Base-by-base conservation (phyloP, 129 eudicot species). In the Apium graveolens region DNA sequence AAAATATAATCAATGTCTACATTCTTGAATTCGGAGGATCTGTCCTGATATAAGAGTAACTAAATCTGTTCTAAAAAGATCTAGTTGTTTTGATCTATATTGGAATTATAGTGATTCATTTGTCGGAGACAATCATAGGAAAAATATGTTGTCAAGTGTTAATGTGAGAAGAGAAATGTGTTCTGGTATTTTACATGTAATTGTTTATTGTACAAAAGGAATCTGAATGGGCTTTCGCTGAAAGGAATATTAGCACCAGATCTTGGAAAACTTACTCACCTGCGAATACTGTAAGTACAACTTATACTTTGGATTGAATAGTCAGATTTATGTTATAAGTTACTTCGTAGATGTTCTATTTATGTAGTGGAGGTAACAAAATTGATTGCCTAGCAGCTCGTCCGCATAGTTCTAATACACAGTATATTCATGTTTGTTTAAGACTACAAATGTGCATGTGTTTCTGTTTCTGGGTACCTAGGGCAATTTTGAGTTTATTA, bases 201-300 rank as follows among this genome's bases (percentile, higher is more conserved):
- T 73, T 32, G 68, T n/a, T 78, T 39, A 44, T 74, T 82, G 3
- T 82, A 4, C 72, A 70, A n/a, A 78, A 96, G 99, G 82, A 82
- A 92, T 81, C 95, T 96, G 68, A 84, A 84, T 63, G 97, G 96
- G 78, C 86, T 78, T 55, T 86, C 90, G 5, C 79, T 95, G 88
- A 83, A 79, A 84, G 99, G 99, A 78, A 80, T 60, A 76, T 75
- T 96, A 68, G 91, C 87, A 63, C 97, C 97, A 32, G 91, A 90
- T 86, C 92, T 96, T 81, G 97, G 93, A 75, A 83, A 89, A 79
- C 97, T 96, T 70, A 60, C 85, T 69, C 82, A 92, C 85, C 79
- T 96, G 79, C 90, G 84, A 89, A 45, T 74, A 75, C 95, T 96
- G 99, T 96, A 81, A 90, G 98, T 87, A 60, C 81, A 78, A 18